These are phyloP conservation scores for Boletus calvinii DNA, from an alignment of 1,284 basidiomycete species.

Conservation along the genomic window DNA sequence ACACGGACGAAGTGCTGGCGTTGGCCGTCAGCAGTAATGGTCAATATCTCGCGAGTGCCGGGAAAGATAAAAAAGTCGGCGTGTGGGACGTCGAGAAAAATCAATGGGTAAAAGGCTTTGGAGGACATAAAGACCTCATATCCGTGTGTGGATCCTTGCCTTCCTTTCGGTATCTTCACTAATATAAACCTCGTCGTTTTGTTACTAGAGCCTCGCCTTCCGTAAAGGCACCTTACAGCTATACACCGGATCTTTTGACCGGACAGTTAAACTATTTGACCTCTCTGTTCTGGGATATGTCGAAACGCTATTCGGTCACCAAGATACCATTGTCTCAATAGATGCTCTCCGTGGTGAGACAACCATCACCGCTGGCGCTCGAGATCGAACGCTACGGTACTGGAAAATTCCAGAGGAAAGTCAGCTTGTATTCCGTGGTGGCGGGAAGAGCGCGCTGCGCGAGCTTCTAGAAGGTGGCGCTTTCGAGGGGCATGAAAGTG, in stretches of 20 bases:
- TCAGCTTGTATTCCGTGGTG: slow-evolving; percentile 94
- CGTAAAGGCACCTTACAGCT: slow-evolving; percentile 84
- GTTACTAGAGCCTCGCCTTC: slow-evolving; percentile 67
- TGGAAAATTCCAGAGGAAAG: slow-evolving; percentile 98
- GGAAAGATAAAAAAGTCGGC: slow-evolving; percentile 77
- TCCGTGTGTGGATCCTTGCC: slow-evolving; percentile 55
- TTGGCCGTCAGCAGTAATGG: slow-evolving; percentile 88
- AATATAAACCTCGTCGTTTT: not conserved
- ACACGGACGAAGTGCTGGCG: slow-evolving; percentile 82
- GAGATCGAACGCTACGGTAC: slow-evolving; percentile 90
- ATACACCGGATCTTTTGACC: slow-evolving; percentile 87
- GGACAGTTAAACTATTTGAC: slow-evolving; percentile 84
- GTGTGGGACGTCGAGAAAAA: slow-evolving; percentile 80
- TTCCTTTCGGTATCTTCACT: not conserved
- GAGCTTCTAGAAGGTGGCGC: slow-evolving; percentile 82
- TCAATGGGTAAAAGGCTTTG: slow-evolving; percentile 76
- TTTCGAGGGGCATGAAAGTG: slow-evolving; percentile 46
- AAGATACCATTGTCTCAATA: slow-evolving; percentile 80
- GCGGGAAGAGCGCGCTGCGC: slow-evolving; percentile 75
- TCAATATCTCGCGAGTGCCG: slow-evolving; percentile 82
- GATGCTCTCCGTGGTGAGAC: slow-evolving; percentile 83
- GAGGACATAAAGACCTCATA: slow-evolving; percentile 84
- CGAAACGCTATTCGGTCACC: slow-evolving; percentile 97
- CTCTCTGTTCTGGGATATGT: slow-evolving; percentile 80
- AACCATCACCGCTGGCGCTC: slow-evolving; percentile 83